These are phyloP conservation scores for Physaria fendleri DNA, from an alignment of 345 rosid genomes.

Conservation along the genomic window DNA sequence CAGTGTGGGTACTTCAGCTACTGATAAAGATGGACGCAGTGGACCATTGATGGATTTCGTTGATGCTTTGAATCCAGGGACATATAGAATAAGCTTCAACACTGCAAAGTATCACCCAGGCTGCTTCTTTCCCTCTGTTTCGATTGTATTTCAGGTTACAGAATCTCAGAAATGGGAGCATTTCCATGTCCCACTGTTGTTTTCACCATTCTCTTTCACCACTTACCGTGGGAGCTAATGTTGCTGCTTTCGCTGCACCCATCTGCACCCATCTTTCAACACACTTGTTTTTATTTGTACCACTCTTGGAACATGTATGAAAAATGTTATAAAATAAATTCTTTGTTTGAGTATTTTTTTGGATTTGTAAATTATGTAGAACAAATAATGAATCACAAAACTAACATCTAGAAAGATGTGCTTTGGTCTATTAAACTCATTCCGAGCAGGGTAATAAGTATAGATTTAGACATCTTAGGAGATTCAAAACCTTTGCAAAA, in stretches of 20 bases:
- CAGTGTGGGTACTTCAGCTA: slow-evolving; percentile 53
- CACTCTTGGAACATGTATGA: not conserved
- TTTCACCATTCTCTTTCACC: slow-evolving; percentile 81
- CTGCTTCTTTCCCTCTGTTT: slow-evolving; percentile 81
- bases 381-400: not conserved
- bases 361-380: too few species aligned
- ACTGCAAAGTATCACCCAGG: slow-evolving; percentile 58
- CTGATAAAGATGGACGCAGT: slow-evolving; percentile 78
- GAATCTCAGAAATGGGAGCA: slow-evolving; percentile 72
- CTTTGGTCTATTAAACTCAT: not conserved
- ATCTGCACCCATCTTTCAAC: not conserved
- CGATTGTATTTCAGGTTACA: slow-evolving; percentile 59
- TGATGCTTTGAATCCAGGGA: slow-evolving; percentile 67
- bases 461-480: not conserved
- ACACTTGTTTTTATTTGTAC: slow-evolving; percentile 7
- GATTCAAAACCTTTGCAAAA: slow-evolving; percentile 1
- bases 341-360: too few species aligned
- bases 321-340: too few species aligned
- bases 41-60: slow-evolving; percentile 65
- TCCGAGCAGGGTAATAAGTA: not conserved
- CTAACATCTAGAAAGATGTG: not conserved
- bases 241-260: not conserved
- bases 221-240: slow-evolving; percentile 83
- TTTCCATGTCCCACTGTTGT: slow-evolving; percentile 85
- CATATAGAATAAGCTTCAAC: too few species aligned